Evolutionary conservation across 768 basidiomycete genomes (phyloP), one percentile per base, ranked within the genome.

Genomic region (Auriculariales sp.): DNA sequence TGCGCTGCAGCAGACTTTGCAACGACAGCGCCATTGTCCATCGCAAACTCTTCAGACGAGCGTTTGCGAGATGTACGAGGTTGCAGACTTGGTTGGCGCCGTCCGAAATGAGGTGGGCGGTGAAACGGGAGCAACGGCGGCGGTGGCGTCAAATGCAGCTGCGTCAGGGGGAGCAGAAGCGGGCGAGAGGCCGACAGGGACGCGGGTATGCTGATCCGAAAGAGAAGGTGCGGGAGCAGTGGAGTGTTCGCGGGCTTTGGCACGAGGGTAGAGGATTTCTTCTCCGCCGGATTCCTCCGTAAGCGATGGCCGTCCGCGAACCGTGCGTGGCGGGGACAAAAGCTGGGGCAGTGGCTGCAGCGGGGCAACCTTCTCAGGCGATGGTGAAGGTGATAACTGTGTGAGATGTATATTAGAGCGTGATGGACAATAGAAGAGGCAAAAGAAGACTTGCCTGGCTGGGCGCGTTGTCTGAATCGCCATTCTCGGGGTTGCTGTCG

Each of bases 241-340:
- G 57, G 57, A 19, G 67, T n/a, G n/a, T n/a, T 45, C 45, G 25
- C 29, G 36, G 19, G 47, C 67, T 53, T 83, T 78, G 50, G n/a
- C n/a, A n/a, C 86, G 81, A 33, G 87, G 86, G 63, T 91, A 91
- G 25, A 91, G 66, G 52, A 91, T 90, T 63, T 91, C 88, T 64
- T 91, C 88, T 34, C 88, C 87, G 3, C 88, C 88, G 58, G 87
- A 90, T 64, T 90, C 88, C 55, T 85, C 82, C 6, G 83, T 75
- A 52, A 77, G 71, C 1, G 86, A 90, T 50, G 76, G 77, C 28
- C 73, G 53, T 6, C 49, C 25, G 24, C 50, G 50, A n/a, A 52
- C 17, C 35, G 46, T 30, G 30, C 50, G 55, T 35, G 47, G 14
- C 39, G 30, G n/a, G 44, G 33, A 14, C 10, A 27, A 19, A 36